Evolutionary conservation across 257 asterid species (phyloP), one percentile per base, ranked within the genome.

Genomic region (Cinchona pubescens): DNA sequence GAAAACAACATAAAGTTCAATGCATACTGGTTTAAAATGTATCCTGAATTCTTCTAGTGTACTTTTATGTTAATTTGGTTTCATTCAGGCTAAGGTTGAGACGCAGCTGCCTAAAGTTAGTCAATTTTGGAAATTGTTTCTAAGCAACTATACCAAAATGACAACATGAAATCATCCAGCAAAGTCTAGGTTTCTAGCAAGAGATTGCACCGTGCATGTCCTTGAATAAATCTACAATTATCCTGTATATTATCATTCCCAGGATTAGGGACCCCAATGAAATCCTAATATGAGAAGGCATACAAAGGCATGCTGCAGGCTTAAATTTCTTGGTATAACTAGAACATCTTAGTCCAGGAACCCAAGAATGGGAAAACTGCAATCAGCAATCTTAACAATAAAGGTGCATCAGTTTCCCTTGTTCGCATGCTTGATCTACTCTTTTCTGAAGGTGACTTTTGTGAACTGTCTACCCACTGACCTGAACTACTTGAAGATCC

Each of bases 311-410:
- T 35, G 46, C n/a, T 21, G 55, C 43, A 25, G 76, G 2, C n/a
- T 35, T 43, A 14, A 40, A 10, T 42, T 46, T 11, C 19, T 59
- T 27, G 38, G 7, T 38, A 15, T 35, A 0, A 4, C 75, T 81
- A 85, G 4, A 86, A 81, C 81, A 83, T 63, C 79, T 85, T 83
- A 58, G 83, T 86, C 89, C 92, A 90, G 25, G 96, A 86, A 82
- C 84, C 82, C 85, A 85, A 80, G 79, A 93, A 91, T 21, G 97
- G 96, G 81, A 88, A 90, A 78, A 85, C 42, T 10, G 89, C 78
- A 69, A 94, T 69, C 82, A 90, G 60, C 77, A 92, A 79, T 72
- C 96, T 90, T 82, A 94, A 78, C 70, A 91, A 72, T 45, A 87
- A 79, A 74, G 96, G 93, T 30, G 80, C 79, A 18, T 82, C 85